A percentile compares a stretch with the other conserved stretches of the same genome.
Evolutionary conservation across 164 flowering plant species (phyloP).

Genomic region (Kalanchoe fedtschenkoi): DNA sequence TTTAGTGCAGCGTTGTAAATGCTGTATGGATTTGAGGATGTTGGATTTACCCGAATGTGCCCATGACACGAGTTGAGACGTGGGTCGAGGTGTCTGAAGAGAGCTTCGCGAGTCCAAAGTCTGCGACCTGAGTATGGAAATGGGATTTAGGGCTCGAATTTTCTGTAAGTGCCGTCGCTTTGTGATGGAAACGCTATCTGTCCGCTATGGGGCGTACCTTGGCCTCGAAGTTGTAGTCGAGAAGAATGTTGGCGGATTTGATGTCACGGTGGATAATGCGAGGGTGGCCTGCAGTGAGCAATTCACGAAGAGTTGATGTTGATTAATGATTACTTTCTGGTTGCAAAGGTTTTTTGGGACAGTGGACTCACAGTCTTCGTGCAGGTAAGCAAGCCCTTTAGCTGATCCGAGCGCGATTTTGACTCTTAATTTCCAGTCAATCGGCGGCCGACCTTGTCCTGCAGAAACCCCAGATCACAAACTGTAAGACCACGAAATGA

Average conservation of each 20-base stretch:
- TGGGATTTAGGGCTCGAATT: neutral
- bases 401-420: conserved; percentile 74
- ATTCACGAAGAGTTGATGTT: neutral
- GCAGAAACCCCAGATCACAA: neutral
- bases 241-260: conserved; percentile 60
- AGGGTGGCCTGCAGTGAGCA: conserved; percentile 58
- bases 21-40: neutral
- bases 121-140: conserved; percentile 53
- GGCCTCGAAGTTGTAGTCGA: conserved; percentile 59
- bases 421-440: conserved; percentile 55
- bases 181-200: neutral
- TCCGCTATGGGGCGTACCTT: conserved; percentile 33
- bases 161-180: neutral
- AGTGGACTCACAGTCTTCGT: conserved; percentile 64
- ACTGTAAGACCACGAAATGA: neutral
- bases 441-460: conserved; percentile 37
- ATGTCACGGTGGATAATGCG: conserved; percentile 81
- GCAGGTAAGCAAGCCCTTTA: conserved; percentile 78
- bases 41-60: conserved; percentile 76
- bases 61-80: conserved; percentile 89
- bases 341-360: neutral
- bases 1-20: no score
- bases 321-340: neutral
- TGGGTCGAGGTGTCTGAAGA: conserved; percentile 56
- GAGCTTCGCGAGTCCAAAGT: conserved; percentile 82